These are phyloP conservation scores for Cokeromyces recurvatus DNA, from an alignment of 371 early-diverging fungal species.

Conservation along the genomic window DNA sequence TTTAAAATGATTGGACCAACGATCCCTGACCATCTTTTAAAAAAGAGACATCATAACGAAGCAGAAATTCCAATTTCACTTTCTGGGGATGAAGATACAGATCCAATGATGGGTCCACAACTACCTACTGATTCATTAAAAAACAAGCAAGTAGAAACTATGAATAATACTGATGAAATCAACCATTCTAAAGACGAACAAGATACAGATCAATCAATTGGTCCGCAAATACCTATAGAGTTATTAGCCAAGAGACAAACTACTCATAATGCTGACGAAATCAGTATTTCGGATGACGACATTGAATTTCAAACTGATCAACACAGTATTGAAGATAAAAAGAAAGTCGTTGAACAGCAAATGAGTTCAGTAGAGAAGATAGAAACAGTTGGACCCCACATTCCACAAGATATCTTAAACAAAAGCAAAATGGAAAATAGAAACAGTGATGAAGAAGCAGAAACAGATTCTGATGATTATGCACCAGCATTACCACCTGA, in stretches of 20 bases:
- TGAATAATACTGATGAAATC: too few species aligned
- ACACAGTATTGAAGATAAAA: too few species aligned
- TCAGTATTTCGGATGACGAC: too few species aligned
- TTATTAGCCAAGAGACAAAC: neutral
- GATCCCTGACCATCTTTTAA: conserved; percentile 13
- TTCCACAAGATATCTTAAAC: too few species aligned
- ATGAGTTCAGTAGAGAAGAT: too few species aligned
- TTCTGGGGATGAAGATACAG: conserved; percentile 13
- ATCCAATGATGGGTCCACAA: neutral
- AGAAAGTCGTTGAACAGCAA: too few species aligned
- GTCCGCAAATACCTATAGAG: conserved; percentile 9
- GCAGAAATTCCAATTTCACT: neutral
- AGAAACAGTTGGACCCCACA: too few species aligned
- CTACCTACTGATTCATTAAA: neutral
- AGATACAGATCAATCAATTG: neutral
- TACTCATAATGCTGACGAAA: too few species aligned
- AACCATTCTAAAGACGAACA: neutral
- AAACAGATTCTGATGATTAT: conserved; percentile 37
- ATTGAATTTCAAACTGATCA: too few species aligned
- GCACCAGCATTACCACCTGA: conserved; percentile 58
- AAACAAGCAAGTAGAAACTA: too few species aligned
- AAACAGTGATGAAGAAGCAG: conserved; percentile 5
- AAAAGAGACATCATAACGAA: conserved; percentile 4
- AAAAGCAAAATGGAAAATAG: too few species aligned
- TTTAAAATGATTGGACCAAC: conserved; percentile 16